Conservation (phyloP, 225 moss, liverwort and hornwort species). For the Anthoceros angustus region DNA sequence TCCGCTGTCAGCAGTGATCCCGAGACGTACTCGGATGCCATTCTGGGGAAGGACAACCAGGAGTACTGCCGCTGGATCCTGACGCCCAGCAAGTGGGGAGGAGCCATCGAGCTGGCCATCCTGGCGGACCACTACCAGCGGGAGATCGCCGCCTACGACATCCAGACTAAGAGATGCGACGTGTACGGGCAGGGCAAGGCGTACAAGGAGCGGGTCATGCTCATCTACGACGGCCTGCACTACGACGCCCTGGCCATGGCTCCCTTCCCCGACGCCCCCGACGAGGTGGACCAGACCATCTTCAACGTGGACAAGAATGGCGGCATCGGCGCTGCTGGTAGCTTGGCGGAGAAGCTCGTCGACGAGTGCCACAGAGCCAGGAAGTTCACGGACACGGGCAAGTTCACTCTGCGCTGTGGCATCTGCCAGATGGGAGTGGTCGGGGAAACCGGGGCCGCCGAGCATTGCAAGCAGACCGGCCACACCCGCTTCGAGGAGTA, state of each 20-base stretch:
- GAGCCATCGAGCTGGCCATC: constrained; percentile 91
- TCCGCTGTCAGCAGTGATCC: constrained; percentile 74
- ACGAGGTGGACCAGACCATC: constrained; percentile 92
- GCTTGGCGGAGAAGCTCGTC: constrained; percentile 61
- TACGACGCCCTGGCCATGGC: constrained; percentile 15
- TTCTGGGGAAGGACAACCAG: constrained; percentile 73
- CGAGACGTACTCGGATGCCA: constrained; percentile 57
- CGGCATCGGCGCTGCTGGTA: constrained; percentile 50
- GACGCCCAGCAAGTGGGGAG: constrained; percentile 96
- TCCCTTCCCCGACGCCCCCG: constrained; percentile 50
- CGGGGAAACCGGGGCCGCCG: constrained; percentile 69
- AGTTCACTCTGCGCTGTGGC: constrained; percentile 76
- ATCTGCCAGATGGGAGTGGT: constrained; percentile 81
- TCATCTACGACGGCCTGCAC: constrained; percentile 27
- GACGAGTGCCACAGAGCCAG: constrained; percentile 67
- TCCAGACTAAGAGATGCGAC: constrained; percentile 90
- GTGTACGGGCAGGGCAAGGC: constrained; percentile 96
- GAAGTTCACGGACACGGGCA: constrained; percentile 87
- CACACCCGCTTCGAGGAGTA: constrained; percentile 94
- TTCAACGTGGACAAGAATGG: constrained; percentile 64
- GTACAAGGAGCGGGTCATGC: constrained; percentile 63
- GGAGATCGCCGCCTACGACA: constrained; percentile 94
- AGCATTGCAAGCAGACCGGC: constrained; percentile 73
- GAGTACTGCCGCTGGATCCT: constrained; percentile 92
- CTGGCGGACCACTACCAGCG: constrained; percentile 74